Conservation (phyloP, 352 stramenopile species). For the Phytophthora crassamura region DNA sequence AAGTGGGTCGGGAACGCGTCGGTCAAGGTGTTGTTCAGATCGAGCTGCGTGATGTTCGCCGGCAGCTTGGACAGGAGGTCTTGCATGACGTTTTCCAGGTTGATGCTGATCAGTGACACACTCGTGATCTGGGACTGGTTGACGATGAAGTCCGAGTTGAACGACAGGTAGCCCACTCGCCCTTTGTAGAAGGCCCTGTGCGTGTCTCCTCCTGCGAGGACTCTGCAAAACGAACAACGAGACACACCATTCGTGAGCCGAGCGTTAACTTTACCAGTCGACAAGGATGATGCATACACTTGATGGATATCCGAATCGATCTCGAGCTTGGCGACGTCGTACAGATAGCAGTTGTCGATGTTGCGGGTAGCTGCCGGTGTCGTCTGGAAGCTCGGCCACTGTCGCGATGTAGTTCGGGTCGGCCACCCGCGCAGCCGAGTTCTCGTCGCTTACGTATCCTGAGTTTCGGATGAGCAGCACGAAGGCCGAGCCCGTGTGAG, state of each 20-base stretch:
- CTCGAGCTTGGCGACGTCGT: conserved; percentile 26
- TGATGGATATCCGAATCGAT: conserved; percentile 20
- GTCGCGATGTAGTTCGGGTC: conserved; percentile 18
- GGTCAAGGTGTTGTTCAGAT: conserved; percentile 34
- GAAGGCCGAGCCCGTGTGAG: conserved; percentile 33
- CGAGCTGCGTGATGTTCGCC: conserved; percentile 19
- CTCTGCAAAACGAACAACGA: background rate
- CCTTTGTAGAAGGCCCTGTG: conserved; percentile 32
- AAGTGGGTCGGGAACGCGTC: conserved; percentile 34
- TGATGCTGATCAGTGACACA: conserved; percentile 35
- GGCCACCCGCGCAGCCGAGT: conserved; percentile 14
- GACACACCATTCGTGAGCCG: conserved; percentile 9
- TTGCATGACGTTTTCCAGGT: conserved; percentile 27
- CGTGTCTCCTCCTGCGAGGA: conserved; percentile 18
- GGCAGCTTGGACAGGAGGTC: conserved; percentile 27
- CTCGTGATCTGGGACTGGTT: conserved; percentile 36
- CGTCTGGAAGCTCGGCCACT: conserved; percentile 17
- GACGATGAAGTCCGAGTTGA: conserved; percentile 33
- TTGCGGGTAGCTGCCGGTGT: conserved; percentile 23
- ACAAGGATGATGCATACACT: conserved; percentile 18
- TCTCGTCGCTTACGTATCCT: conserved; percentile 28
- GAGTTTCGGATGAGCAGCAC: conserved; percentile 29
- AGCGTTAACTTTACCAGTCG: background rate
- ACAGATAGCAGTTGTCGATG: conserved; percentile 33
- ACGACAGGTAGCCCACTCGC: conserved; percentile 31